Percentiles rank a stretch among this genome's conserved stretches.
These are phyloP conservation scores for Phytophthora pluvialis DNA, from an alignment of 352 stramenopile species.

Conservation along the genomic window DNA sequence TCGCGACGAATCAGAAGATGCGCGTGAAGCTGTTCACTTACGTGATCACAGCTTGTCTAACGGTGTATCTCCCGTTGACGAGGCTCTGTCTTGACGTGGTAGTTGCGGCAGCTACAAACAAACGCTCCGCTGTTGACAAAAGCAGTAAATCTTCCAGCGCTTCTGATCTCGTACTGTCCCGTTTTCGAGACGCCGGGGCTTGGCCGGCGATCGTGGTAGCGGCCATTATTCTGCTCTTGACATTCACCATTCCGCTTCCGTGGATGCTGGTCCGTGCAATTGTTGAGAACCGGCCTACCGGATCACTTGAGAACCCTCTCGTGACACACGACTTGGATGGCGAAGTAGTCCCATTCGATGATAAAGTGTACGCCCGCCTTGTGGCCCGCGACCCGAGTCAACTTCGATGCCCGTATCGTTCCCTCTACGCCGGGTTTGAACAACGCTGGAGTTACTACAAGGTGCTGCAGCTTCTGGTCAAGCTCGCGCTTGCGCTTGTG, in stretches of 20 bases:
- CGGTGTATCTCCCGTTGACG: slow-evolving; percentile 54
- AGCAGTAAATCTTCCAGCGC: slow-evolving; percentile 7
- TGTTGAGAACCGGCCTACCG: slow-evolving; percentile 45
- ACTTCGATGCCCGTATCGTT: slow-evolving; percentile 52
- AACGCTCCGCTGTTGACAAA: background rate
- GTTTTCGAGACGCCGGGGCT: slow-evolving; percentile 19
- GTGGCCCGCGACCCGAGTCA: slow-evolving; percentile 50
- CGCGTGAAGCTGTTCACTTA: slow-evolving; percentile 46
- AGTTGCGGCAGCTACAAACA: background rate
- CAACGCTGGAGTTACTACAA: slow-evolving; percentile 61
- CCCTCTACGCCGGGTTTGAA: slow-evolving; percentile 61
- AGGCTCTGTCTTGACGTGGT: slow-evolving; percentile 46
- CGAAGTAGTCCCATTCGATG: slow-evolving; percentile 45
- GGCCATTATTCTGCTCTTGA: slow-evolving; percentile 39
- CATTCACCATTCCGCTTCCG: slow-evolving; percentile 47
- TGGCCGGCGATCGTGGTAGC: slow-evolving; percentile 34
- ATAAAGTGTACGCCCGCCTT: slow-evolving; percentile 53
- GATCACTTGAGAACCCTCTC: slow-evolving; percentile 44
- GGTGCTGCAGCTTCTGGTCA: slow-evolving; percentile 52
- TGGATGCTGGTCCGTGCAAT: slow-evolving; percentile 42
- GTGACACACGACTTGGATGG: slow-evolving; percentile 54
- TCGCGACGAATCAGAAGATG: slow-evolving; percentile 42
- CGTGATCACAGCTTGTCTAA: slow-evolving; percentile 50
- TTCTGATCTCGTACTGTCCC: slow-evolving; percentile 21
- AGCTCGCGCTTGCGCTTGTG: slow-evolving; percentile 46